Percentiles rank a stretch among this genome's conserved stretches.
Conservation (phyloP, 148 eudicot species). For the Nepenthes mirabilis region DNA sequence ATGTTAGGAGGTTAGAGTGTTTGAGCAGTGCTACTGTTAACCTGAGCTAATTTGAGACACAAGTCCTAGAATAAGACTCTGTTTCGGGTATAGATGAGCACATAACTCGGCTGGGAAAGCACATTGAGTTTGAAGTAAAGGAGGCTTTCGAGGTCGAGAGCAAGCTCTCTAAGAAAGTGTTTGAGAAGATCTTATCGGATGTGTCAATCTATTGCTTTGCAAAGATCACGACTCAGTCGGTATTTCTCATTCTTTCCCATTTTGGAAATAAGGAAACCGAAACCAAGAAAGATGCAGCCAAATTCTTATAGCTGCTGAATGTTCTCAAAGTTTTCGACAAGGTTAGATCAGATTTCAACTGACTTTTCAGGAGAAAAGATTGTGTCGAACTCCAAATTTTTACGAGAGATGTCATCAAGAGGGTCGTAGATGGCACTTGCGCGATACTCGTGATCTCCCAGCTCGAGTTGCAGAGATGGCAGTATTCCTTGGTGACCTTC, state of each 20-base stretch:
- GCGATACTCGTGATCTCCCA: slow-evolving; percentile 64
- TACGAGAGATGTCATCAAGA: slow-evolving; percentile 62
- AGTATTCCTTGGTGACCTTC: slow-evolving; percentile 56
- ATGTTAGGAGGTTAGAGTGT: slow-evolving; percentile 39
- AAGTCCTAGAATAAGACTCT: slow-evolving; percentile 47
- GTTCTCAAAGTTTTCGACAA: slow-evolving; percentile 46
- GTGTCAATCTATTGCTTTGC: slow-evolving; percentile 41
- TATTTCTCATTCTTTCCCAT: slow-evolving; percentile 35
- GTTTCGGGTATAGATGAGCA: slow-evolving; percentile 37
- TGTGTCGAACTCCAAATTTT: slow-evolving; percentile 42
- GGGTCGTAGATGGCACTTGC: slow-evolving; percentile 42
- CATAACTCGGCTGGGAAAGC: slow-evolving; percentile 43
- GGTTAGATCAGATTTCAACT: slow-evolving; percentile 55
- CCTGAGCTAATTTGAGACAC: slow-evolving; percentile 34
- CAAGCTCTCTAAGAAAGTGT: slow-evolving; percentile 33
- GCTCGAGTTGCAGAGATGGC: slow-evolving; percentile 62
- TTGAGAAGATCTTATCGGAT: slow-evolving; percentile 21
- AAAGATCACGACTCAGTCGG: slow-evolving; percentile 34
- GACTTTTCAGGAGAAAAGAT: slow-evolving; percentile 42
- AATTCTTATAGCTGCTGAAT: slow-evolving; percentile 62
- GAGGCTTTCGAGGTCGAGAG: slow-evolving; percentile 37
- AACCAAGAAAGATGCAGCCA: slow-evolving; percentile 76
- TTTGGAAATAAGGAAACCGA: slow-evolving; percentile 45
- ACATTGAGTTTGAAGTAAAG: slow-evolving; percentile 51
- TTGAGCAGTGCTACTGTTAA: slow-evolving; percentile 32